These are phyloP conservation scores for Hypoxylon sp. DNA, from an alignment of 2,329 filamentous ascomycete genomes.

Conservation along the genomic window DNA sequence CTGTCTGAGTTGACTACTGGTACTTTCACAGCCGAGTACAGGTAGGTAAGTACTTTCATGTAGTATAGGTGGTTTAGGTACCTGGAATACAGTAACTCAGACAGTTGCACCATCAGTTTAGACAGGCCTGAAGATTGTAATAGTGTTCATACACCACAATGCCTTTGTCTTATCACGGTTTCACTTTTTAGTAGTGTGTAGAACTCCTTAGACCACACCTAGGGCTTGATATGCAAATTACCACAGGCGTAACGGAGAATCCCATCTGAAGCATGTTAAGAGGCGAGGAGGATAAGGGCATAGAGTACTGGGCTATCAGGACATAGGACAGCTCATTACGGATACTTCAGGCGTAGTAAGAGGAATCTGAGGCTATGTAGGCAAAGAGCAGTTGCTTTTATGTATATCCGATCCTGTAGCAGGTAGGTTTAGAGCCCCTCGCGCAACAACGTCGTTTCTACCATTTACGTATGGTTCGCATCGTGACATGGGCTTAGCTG, in stretches of 20 bases:
- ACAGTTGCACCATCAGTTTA: neutral
- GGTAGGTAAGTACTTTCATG: too few species aligned
- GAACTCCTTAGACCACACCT: neutral
- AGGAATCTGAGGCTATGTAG: too few species aligned
- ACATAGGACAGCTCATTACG: too few species aligned
- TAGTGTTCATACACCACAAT: neutral
- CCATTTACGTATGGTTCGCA: too few species aligned
- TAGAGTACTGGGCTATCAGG: neutral
- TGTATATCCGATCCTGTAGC: too few species aligned
- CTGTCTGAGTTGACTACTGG: neutral
- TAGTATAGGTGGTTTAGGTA: too few species aligned
- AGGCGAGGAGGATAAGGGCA: neutral
- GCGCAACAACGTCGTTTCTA: too few species aligned
- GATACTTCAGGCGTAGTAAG: too few species aligned
- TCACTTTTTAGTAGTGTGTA: neutral
- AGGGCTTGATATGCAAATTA: neutral
- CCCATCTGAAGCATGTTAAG: neutral
- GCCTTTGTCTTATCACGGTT: neutral
- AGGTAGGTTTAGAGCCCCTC: too few species aligned
- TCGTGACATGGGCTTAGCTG: too few species aligned
- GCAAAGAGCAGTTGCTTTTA: too few species aligned
- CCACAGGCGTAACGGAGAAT: neutral
- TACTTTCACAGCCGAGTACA: neutral
- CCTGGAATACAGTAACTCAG: too few species aligned
- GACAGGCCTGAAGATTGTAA: neutral